Conservation (phyloP, 2,329 filamentous ascomycete genomes). For the Xylaria arbuscula region DNA sequence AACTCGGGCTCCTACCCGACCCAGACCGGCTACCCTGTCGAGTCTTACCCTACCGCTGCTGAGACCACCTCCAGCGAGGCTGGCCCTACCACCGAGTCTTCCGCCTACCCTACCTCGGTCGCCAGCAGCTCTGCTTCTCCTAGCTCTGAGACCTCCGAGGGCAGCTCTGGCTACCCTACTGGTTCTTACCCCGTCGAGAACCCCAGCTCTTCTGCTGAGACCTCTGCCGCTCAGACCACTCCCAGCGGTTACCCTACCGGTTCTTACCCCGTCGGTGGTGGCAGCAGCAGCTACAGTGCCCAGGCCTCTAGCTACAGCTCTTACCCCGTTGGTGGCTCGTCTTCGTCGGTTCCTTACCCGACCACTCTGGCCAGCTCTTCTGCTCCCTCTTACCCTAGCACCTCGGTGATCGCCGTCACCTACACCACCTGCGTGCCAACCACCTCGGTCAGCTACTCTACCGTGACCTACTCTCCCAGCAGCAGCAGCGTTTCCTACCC, state of each 20-base stretch:
- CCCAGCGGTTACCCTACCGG: conserved; percentile 37
- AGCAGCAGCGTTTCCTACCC: conserved; percentile 32
- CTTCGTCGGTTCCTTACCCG: conserved; percentile 40
- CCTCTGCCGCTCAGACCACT: conserved; percentile 15
- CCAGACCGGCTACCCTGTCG: conserved; percentile 53
- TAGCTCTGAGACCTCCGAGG: not conserved
- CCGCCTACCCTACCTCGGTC: conserved; percentile 14
- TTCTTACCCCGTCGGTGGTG: conserved; percentile 37
- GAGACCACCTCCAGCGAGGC: conserved; percentile 30
- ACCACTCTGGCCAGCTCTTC: conserved; percentile 41
- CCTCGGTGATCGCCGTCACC: conserved; percentile 51
- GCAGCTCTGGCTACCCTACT: conserved; percentile 13
- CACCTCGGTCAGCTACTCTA: conserved; percentile 47
- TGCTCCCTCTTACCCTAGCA: conserved; percentile 60
- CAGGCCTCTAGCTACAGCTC: conserved; percentile 45
- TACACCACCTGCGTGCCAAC: conserved; percentile 58
- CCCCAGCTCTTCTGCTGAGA: conserved; percentile 12
- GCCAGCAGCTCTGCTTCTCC: not conserved
- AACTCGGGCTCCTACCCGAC: conserved; percentile 53
- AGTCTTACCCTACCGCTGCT: conserved; percentile 30
- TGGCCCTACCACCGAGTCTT: conserved; percentile 17
- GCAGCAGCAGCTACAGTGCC: conserved; percentile 31
- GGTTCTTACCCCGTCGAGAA: conserved; percentile 16
- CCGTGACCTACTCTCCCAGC: conserved; percentile 38
- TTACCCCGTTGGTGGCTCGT: conserved; percentile 4